Evolutionary conservation across 1,284 basidiomycete genomes (phyloP).

Genomic region (Papiliotrema nemorosa): DNA sequence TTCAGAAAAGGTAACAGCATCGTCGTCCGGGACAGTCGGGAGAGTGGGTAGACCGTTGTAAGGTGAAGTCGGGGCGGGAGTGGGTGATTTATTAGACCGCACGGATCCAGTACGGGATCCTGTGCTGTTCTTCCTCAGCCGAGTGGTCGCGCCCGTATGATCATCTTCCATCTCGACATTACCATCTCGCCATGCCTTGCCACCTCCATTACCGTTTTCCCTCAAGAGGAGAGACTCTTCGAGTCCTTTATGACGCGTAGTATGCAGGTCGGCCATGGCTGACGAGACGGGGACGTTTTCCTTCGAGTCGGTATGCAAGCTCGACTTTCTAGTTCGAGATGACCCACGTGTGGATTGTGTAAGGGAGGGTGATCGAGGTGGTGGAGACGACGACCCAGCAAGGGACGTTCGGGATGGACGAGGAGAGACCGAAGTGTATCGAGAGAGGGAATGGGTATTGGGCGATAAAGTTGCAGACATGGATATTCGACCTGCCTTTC

Average conservation of each 20-base stretch:
- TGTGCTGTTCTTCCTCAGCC: neutral
- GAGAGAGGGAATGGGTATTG: neutral
- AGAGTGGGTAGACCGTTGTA: conserved; percentile 30
- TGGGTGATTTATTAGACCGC: conserved; percentile 10
- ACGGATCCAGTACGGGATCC: neutral
- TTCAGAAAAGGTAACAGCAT: conserved; percentile 13
- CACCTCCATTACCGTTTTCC: conserved; percentile 12
- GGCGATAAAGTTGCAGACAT: conserved; percentile 1
- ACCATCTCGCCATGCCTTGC: conserved; percentile 14
- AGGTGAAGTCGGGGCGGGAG: conserved; percentile 5
- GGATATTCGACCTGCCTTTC: too few species aligned
- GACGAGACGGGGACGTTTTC: conserved; percentile 9
- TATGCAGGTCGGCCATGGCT: neutral
- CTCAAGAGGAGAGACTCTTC: neutral
- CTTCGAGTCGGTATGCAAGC: conserved; percentile 4
- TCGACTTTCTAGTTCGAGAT: neutral
- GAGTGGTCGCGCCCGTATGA: neutral
- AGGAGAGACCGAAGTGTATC: conserved; percentile 3
- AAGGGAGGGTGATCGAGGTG: neutral
- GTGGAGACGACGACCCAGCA: conserved; percentile 1
- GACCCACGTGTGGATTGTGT: neutral
- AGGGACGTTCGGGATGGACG: conserved; percentile 1
- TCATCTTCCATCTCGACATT: conserved; percentile 13
- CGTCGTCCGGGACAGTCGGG: conserved; percentile 32
- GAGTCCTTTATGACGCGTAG: conserved; percentile 1